phyloP scores from a whole-genome alignment of 257 asterid genomes.

The Hygrophila difformis region DNA sequence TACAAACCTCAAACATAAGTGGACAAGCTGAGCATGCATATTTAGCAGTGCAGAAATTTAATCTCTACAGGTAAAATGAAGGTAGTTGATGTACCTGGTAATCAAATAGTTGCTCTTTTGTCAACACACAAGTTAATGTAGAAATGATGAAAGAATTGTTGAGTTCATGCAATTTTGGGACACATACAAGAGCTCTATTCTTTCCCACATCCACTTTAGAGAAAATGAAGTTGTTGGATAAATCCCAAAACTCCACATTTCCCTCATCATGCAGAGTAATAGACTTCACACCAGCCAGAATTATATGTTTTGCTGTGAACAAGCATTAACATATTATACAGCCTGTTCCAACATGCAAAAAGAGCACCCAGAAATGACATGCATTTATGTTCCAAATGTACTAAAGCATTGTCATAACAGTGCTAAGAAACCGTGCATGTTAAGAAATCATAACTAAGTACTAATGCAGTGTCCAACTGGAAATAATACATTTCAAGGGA shows the following conservation, averaged over 20 bases:
- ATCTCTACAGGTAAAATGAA: not conserved
- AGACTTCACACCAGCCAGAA: slow-evolving; percentile 48
- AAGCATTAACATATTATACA: slow-evolving; percentile 4
- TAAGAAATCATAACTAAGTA: too few species aligned
- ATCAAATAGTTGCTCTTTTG: slow-evolving; percentile 27
- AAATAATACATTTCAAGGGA: too few species aligned
- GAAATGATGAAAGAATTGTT: slow-evolving; percentile 29
- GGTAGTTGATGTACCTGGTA: slow-evolving; percentile 22
- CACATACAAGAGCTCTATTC: slow-evolving; percentile 35
- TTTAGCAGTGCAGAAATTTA: not conserved
- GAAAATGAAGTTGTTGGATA: slow-evolving; percentile 32
- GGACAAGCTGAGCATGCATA: too few species aligned
- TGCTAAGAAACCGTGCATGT: too few species aligned
- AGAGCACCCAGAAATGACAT: slow-evolving; percentile 1
- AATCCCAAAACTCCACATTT: slow-evolving; percentile 41
- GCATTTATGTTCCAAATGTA: too few species aligned
- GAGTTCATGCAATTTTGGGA: slow-evolving; percentile 31
- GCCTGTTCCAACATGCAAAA: not conserved
- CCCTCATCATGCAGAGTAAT: slow-evolving; percentile 42
- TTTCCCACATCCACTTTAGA: slow-evolving; percentile 44
- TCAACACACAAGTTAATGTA: slow-evolving; percentile 23
- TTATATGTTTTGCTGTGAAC: slow-evolving; percentile 36
- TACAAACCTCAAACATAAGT: too few species aligned
- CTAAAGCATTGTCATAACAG: too few species aligned
- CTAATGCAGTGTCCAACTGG: too few species aligned